Evolutionary conservation across 2,329 filamentous ascomycete genomes (phyloP).

Genomic region (Stagonosporopsis tanaceti): DNA sequence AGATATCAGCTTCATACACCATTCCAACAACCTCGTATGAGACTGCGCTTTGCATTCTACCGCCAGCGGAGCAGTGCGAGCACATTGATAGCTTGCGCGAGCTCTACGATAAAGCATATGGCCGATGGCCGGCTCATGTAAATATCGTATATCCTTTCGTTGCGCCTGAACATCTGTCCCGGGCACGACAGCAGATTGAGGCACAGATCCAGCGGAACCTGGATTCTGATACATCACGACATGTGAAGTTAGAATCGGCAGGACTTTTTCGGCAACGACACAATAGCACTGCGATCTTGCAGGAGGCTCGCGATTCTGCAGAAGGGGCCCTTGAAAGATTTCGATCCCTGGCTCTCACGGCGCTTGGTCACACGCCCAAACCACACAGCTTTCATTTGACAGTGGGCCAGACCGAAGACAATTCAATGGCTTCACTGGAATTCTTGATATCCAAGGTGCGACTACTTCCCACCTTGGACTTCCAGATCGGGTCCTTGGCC

Average conservation of each 20-base stretch:
- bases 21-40: constrained; percentile 56
- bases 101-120: constrained; percentile 69
- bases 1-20: constrained; percentile 2
- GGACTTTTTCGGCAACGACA: constrained; percentile 61
- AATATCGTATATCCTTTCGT: constrained; percentile 74
- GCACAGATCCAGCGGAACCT: constrained; percentile 39
- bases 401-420: constrained; percentile 65
- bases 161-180: constrained; percentile 54
- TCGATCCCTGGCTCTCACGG: constrained; percentile 30
- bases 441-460: constrained; percentile 63
- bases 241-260: constrained; percentile 49
- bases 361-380: constrained; percentile 32
- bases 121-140: constrained; percentile 71
- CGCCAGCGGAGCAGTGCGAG: constrained; percentile 58
- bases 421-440: constrained; percentile 55
- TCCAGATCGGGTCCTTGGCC: constrained; percentile 59
- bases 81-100: constrained; percentile 63
- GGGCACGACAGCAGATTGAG: constrained; percentile 54
- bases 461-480: constrained; percentile 58
- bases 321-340: constrained; percentile 24
- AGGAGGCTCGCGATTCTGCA: constrained; percentile 17
- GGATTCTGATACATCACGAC: neutral
- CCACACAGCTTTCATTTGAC: constrained; percentile 62
- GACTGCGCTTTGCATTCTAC: constrained; percentile 69
- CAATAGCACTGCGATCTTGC: constrained; percentile 55